A percentile compares a stretch with the other conserved stretches of the same genome.
Conservation (phyloP, 257 asterid genomes). For the Solanum sitiens region DNA sequence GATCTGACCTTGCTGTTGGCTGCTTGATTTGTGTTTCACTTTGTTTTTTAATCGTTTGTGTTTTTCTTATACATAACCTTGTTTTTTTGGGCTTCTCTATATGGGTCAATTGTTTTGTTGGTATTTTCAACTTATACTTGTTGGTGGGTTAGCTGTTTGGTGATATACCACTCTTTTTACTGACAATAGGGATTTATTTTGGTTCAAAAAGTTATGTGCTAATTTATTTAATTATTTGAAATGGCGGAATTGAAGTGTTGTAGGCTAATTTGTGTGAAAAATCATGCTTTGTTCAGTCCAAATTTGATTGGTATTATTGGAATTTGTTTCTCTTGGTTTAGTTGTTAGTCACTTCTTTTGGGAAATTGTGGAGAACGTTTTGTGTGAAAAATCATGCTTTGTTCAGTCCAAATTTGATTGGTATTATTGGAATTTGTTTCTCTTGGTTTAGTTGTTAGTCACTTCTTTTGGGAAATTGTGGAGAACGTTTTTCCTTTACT, state of each 20-base stretch:
- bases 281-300: background rate
- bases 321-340: background rate
- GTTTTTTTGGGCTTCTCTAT: background rate
- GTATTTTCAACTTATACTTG: background rate
- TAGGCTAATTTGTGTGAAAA: background rate
- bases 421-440: background rate
- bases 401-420: background rate
- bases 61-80: background rate
- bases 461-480: background rate
- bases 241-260: background rate
- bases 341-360: background rate
- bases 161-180: background rate
- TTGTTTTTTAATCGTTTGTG: background rate
- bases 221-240: background rate
- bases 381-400: background rate
- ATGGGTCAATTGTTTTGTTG: background rate
- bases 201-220: background rate
- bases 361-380: background rate
- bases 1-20: constrained; percentile 12
- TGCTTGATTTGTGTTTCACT: background rate
- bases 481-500: constrained; percentile 31
- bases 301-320: background rate
- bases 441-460: background rate
- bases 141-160: background rate
- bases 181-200: background rate